Base-by-base conservation (phyloP, 208 protist genomes). In the Porcisia deanei region DNA sequence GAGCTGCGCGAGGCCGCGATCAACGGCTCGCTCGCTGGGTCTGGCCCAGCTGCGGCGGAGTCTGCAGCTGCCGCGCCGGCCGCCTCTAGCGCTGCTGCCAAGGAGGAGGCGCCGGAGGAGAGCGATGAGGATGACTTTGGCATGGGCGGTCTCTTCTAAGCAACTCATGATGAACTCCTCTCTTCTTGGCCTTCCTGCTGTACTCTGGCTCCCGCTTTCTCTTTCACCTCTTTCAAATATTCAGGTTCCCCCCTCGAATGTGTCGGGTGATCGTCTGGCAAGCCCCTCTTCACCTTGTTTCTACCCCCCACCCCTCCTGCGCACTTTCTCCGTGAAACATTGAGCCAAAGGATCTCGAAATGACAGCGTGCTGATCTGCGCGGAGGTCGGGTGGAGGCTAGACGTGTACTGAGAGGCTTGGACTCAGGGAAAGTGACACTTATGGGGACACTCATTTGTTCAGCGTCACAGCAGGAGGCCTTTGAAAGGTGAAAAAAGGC, bases 1-100 rank as follows among this genome's bases (percentile, higher is more conserved):
- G 87, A 96, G 80, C 87, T 99, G 78, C 93, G 98, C 80, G 91
- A 98, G 79, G 81, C 95, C 74, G 94, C 97, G 53, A 76, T 91
- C 76, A 89, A 93, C 85, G 94, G 91, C 69, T 91, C 79, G 63
- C 89, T 95, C 64, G 94, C 77, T 69, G 94, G 91, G 75, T 87
- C 89, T 67, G 80, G 87, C 69, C 87, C 91, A 41, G 90, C 89
- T 82, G 94, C 86, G 64, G 80, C 53, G 47, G 88, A 86, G 63
- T 77, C 79, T 45, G 85, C 82, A 45, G 83, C 87, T 53, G 77
- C 85, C 60, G 80, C 87, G 41, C 73, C 83, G 47, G 86, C 81
- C 39, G 71, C 81, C 57, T 54, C 65, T 22, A 70, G 45, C 65
- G 84, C 84, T 22, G 85, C 77, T 66, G 84, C 84, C 70, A 79